Conservation (phyloP, 768 basidiomycete genomes). For the Boletellus sp. region DNA sequence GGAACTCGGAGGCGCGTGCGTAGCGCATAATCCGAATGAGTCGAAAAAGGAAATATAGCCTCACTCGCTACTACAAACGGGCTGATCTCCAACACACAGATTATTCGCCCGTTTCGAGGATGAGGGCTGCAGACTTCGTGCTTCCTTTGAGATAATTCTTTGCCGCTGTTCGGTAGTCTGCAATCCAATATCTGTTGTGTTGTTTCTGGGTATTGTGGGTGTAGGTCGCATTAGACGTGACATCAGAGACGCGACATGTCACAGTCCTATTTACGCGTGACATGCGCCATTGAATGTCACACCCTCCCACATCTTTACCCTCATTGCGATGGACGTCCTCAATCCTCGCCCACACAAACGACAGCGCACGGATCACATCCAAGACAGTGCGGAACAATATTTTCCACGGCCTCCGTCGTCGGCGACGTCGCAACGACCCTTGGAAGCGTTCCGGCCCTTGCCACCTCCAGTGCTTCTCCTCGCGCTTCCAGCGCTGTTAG, state of each 20-base stretch:
- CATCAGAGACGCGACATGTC: slow-evolving; percentile 28
- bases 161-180: too few species aligned
- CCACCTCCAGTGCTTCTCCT: slow-evolving; percentile 52
- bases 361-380: slow-evolving; percentile 19
- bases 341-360: slow-evolving; percentile 37
- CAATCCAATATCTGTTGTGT: too few species aligned
- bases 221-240: background rate
- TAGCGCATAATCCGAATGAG: too few species aligned
- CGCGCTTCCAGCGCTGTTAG: slow-evolving; percentile 54
- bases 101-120: too few species aligned
- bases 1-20: too few species aligned
- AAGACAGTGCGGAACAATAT: background rate
- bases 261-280: slow-evolving; percentile 30
- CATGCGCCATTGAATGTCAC: slow-evolving; percentile 14
- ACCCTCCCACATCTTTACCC: background rate
- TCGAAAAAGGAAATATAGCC: too few species aligned
- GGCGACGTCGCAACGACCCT: background rate
- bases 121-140: too few species aligned
- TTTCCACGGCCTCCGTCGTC: background rate
- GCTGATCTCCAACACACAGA: too few species aligned
- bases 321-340: slow-evolving; percentile 21
- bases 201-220: too few species aligned
- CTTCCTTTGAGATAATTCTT: too few species aligned
- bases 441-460: slow-evolving; percentile 27
- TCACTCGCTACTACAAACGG: too few species aligned